Evolutionary conservation across 208 protist genomes (phyloP), one percentile per base, ranked within the genome.

Genomic region (Leishmania aethiopica): DNA sequence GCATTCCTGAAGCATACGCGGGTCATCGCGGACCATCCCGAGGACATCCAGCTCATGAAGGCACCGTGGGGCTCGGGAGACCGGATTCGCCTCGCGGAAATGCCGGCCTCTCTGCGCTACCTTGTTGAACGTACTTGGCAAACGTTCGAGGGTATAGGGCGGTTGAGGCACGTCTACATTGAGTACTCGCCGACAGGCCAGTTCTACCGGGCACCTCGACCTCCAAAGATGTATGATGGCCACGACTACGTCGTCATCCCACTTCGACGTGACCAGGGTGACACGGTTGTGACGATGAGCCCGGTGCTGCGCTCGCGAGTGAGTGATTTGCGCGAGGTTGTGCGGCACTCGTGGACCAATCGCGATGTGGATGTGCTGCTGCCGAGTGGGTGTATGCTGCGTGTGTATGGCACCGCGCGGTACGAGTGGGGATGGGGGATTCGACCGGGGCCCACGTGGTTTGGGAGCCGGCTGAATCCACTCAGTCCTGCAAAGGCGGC

Each of bases 231-330:
- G 28, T 97, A 92, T 81, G 95, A 97, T 81, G 95, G 95, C 10
- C 95, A 96, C 79, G 95, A 97, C 83, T 96, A 96, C 79, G 93
- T 97, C n/a, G 67, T 97, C 57, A 90, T 97, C 80, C 95, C 95
- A 3, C 84, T 97, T 47, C 85, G 91, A 15, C 83, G 92, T 17
- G 93, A 96, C 80, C 42, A 82, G 17, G 45, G 66, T 25, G 81
- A 86, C 55, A 94, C 88, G 5, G 93, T 97, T 7, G 76, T 96
- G 19, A 96, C 95, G 73, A 92, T 96, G 80, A 88, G 88, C 15
- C 95, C 95, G 3, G 79, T 91, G 3, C 78, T 96, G 70, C 93
- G 95, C 22, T 96, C 93, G 3, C 88, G 86, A 19, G 75, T 90
- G 22, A 83, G 92, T 13, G 79, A 85, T 49, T 42, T 94, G n/a